Evolutionary conservation across 1,139 yeast species (phyloP), one percentile per base, ranked within the genome.

Genomic region (Suhomyces bokatorum): DNA sequence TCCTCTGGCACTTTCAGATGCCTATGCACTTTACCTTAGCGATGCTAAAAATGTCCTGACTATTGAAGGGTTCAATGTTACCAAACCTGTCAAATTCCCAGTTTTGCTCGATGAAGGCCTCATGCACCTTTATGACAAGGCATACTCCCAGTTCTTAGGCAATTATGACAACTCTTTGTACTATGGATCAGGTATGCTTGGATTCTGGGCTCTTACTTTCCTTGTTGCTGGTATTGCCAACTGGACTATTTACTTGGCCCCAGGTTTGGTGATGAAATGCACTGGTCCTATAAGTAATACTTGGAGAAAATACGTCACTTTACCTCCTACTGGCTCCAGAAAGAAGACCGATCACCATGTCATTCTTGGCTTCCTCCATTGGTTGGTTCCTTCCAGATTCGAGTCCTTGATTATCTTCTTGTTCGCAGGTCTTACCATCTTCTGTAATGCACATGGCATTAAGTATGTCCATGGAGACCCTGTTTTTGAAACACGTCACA

Each of bases 131-230:
- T 65, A 58, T 43, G 32, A 45, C 20, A 51, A 45, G 3, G 52
- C 66, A 1, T 69, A 70, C 45, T 51, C 51, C 11, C 56, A 55
- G 33, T 70, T 64, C 46, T 55, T 66, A 32, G 72, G 70, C 5
- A 69, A 69, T 47, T 70, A 66, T 48, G 60, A 64, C 42, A 48
- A 33, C 41, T 69, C 82, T 3, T 63, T 75, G 42, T 76, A 63
- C 49, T 70, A 75, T 52, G 85, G 85, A 10, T 60, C 71, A 17
- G 82, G 73, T 3, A 44, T 71, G 24, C 51, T 79, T 27, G 79
- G 77, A 0, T 80, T 69, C 53, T 79, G 84, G 82, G 70, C 66
- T 1, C 43, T 73, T 4, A 63, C 81, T 8, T 54, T 79, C 47
- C 22, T 79, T 1, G 28, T 72, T 27, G 73, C 76, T 4, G 66